A percentile compares a stretch with the other conserved stretches of the same genome.
Conservation (phyloP, 1,284 basidiomycete species). For the Cystobasidium sp. region DNA sequence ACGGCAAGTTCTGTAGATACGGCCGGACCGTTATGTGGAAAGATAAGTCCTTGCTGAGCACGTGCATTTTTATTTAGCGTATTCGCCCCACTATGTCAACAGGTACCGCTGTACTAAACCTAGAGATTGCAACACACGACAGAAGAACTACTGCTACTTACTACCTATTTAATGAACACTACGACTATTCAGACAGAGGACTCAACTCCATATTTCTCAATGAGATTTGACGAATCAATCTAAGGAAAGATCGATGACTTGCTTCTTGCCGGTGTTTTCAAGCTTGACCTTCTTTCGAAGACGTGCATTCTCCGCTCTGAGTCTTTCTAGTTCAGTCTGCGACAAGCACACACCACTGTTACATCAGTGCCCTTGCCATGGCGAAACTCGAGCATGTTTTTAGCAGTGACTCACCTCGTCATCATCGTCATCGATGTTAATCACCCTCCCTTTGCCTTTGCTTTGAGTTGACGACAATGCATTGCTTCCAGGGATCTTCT, state of each 20-base stretch:
- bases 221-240: background rate
- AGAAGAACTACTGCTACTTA: background rate
- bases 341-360: background rate
- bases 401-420: background rate
- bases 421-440: background rate
- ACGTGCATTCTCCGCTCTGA: constrained; percentile 11
- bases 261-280: background rate
- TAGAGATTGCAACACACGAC: too few relatives aligned
- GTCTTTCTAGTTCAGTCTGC: background rate
- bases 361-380: too few relatives aligned
- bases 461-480: too few relatives aligned
- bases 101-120: too few relatives aligned
- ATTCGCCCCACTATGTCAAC: too few relatives aligned
- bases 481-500: too few relatives aligned
- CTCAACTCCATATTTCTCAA: background rate
- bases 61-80: too few relatives aligned
- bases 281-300: constrained; percentile 1
- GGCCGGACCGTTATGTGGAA: too few relatives aligned
- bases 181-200: background rate
- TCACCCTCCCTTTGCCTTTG: background rate
- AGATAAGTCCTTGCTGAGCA: too few relatives aligned
- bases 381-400: too few relatives aligned
- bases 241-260: constrained; percentile 4
- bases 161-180: background rate
- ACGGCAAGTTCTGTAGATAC: too few relatives aligned